These are phyloP conservation scores for Dryas drummondii DNA, from an alignment of 306 rosid species.

Conservation along the genomic window DNA sequence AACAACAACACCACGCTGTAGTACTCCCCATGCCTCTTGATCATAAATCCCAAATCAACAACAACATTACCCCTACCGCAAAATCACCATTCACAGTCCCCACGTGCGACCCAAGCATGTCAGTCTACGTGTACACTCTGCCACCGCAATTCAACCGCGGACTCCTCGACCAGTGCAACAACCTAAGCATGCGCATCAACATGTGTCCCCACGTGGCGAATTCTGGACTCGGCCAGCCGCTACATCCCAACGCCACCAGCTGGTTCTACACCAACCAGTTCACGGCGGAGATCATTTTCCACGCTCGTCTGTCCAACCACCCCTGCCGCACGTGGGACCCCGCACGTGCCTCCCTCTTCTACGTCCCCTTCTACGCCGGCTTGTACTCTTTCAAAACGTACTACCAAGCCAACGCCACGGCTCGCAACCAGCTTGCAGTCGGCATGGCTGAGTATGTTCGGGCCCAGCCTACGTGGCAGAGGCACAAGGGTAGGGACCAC, in stretches of 20 bases:
- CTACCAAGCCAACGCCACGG: slow-evolving; percentile 45
- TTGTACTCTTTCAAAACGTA: slow-evolving; percentile 61
- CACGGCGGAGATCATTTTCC: slow-evolving; percentile 73
- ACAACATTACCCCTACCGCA: neutral
- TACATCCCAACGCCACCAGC: neutral
- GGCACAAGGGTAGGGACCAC: slow-evolving; percentile 52
- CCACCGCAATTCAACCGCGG: slow-evolving; percentile 65
- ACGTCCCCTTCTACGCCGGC: slow-evolving; percentile 81
- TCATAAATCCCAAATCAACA: neutral
- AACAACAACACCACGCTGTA: neutral
- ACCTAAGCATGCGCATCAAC: slow-evolving; percentile 69
- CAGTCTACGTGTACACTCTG: slow-evolving; percentile 56
- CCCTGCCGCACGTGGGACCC: slow-evolving; percentile 73
- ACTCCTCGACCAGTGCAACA: slow-evolving; percentile 53
- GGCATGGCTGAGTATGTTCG: slow-evolving; percentile 30
- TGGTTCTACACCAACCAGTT: slow-evolving; percentile 87
- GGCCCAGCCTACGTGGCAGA: slow-evolving; percentile 36
- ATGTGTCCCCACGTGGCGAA: slow-evolving; percentile 85
- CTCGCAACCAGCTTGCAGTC: slow-evolving; percentile 52
- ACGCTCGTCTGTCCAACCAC: slow-evolving; percentile 68
- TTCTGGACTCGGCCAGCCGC: slow-evolving; percentile 21
- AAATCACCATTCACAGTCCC: neutral
- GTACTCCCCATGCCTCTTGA: neutral
- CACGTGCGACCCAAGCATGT: slow-evolving; percentile 36
- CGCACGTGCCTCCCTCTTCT: slow-evolving; percentile 53